Evolutionary conservation across 2,329 filamentous ascomycete genomes (phyloP).

Genomic region (Nothopassalora personata): DNA sequence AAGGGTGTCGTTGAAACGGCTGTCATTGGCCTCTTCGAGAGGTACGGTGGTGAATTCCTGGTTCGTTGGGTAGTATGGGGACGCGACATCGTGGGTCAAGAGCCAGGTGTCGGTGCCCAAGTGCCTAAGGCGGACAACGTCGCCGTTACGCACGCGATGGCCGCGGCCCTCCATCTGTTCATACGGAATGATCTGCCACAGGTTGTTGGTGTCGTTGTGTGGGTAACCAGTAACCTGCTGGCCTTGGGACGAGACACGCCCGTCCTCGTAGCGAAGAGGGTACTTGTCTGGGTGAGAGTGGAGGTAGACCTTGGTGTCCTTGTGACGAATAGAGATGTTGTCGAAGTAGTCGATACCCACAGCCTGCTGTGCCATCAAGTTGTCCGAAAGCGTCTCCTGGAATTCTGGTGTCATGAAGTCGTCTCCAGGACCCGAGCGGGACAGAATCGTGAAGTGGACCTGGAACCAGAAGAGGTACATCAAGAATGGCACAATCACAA

Average conservation of each 20-base stretch:
- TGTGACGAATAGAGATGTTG: constrained; percentile 80
- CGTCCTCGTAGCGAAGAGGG: constrained; percentile 92
- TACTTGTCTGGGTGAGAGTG: constrained; percentile 89
- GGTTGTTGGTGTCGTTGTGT: constrained; percentile 97
- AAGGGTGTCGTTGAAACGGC: constrained; percentile 78
- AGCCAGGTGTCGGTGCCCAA: constrained; percentile 79
- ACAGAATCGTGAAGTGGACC: constrained; percentile 90
- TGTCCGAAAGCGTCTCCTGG: constrained; percentile 94
- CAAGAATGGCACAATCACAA: constrained; percentile 88
- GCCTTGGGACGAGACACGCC: constrained; percentile 89
- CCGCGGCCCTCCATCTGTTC: constrained; percentile 52
- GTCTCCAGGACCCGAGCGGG: constrained; percentile 84
- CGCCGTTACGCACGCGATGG: constrained; percentile 71
- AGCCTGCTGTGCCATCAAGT: constrained; percentile 82
- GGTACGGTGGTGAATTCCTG: constrained; percentile 91
- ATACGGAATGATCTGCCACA: constrained; percentile 85
- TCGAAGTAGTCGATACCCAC: constrained; percentile 88
- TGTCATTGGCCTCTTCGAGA: constrained; percentile 64
- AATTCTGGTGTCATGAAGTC: constrained; percentile 99
- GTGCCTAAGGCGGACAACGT: constrained; percentile 81
- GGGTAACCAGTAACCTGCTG: constrained; percentile 98
- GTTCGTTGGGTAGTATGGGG: constrained; percentile 93
- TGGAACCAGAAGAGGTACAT: constrained; percentile 99
- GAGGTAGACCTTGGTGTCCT: constrained; percentile 93
- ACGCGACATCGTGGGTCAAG: constrained; percentile 93